phyloP scores from a whole-genome alignment of 2,329 filamentous ascomycete genomes.

The Fusarium poae region DNA sequence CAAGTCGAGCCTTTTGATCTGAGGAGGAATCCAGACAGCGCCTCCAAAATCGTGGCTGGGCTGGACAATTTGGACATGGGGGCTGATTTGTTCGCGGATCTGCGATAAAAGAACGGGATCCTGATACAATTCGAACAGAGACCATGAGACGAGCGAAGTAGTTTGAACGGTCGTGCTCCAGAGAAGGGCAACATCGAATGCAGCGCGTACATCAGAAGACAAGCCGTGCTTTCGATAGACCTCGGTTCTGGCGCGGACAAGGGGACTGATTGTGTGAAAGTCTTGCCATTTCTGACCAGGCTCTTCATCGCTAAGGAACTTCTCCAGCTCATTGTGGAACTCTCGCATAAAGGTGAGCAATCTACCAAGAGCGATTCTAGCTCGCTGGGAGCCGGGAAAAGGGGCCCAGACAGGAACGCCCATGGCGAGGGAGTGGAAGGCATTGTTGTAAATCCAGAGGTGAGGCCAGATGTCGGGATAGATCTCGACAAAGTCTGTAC shows the following conservation, averaged over 20 bases:
- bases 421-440: conserved; percentile 51
- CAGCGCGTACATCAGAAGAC: conserved; percentile 51
- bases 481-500: conserved; percentile 58
- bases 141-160: conserved; percentile 57
- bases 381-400: conserved; percentile 51
- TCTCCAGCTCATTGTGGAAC: conserved; percentile 55
- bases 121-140: conserved; percentile 57
- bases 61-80: conserved; percentile 51
- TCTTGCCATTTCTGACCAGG: conserved; percentile 54
- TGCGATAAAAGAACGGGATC: conserved; percentile 56
- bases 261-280: conserved; percentile 53
- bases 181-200: conserved; percentile 53
- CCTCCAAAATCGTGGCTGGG: conserved; percentile 54
- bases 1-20: conserved; percentile 54
- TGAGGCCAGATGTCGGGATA: conserved; percentile 56
- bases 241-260: conserved; percentile 51
- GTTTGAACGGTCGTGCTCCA: conserved; percentile 58
- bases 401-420: conserved; percentile 53
- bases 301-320: conserved; percentile 51
- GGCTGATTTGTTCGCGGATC: conserved; percentile 56
- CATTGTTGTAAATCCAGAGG: conserved; percentile 56
- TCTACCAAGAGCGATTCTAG: conserved; percentile 48
- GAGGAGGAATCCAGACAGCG: conserved; percentile 54
- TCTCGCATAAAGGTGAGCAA: conserved; percentile 51
- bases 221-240: conserved; percentile 51